Base-by-base conservation (phyloP, 345 rosid genomes). In the Gynandropsis gynandra region DNA sequence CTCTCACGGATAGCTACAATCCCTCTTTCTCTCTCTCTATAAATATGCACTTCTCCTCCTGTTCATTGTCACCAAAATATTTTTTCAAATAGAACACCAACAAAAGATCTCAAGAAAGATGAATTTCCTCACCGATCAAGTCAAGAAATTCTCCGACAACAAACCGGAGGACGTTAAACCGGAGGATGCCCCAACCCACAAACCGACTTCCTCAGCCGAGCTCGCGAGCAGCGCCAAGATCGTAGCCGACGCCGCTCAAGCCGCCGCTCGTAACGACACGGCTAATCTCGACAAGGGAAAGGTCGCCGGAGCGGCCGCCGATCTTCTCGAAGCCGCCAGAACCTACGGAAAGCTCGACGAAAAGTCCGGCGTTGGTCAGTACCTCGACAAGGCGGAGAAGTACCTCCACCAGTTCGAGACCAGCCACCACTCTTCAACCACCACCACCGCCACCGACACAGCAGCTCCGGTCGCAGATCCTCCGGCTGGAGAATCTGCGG, bases 311-410 rank as follows among this genome's bases (percentile, higher is more conserved):
- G 92, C 92, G 15, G 66, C 70, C 13, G 82, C 62, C 12, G 77
- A 87, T 66, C 73, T 83, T 58, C 56, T 87, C 16, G 74, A 27
- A 20, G 92, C 86, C 7, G 88, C 84, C 35, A 68, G 78, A 16
- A 74, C 72, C 35, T 86, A 80, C 43, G 92, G 80, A 7, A 83
- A 87, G 59, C 69, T 83, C 21, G 85, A 87, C 14, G 74, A 76
- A 13, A 76, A 75, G 59, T 59, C 76, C 33, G 36, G 57, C 16
- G 19, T 61, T 42, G 96, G 93, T 36, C 65, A 81, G 69, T 81
- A 83, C 50, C 74, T 87, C 0, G 77, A 76, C 0, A 79, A 83
- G 71, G 94, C 89, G 6, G 77, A 87, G 82, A 59, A 46, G 35
- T 83, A 83, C 56, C 82, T 87, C 58, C 77, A 78, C 46, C 58